A percentile compares a stretch with the other conserved stretches of the same genome.
phyloP scores from a whole-genome alignment of 495 filamentous ascomycete genomes.

The Ascodesmis nigricans region DNA sequence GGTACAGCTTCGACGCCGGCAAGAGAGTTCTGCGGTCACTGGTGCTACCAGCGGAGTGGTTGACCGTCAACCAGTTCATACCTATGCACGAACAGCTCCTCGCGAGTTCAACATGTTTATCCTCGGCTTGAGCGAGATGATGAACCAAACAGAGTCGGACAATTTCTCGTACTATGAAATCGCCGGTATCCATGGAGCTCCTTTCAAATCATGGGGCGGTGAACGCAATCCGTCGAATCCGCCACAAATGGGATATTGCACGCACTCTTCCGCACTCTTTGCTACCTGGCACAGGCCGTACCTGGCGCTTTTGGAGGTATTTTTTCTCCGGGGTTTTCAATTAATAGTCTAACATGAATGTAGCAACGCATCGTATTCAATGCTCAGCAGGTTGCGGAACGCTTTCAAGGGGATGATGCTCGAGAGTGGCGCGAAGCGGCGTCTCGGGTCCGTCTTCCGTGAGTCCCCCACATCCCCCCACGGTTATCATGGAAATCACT shows the following conservation, averaged over 20 bases:
- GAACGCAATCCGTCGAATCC: conserved; percentile 2
- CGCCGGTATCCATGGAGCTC: conserved; percentile 24
- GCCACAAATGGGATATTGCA: conserved; percentile 34
- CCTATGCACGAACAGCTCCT: conserved; percentile 7
- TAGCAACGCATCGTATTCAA: conserved; percentile 11
- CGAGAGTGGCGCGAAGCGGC: conserved; percentile 14
- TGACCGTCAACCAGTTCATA: conserved; percentile 2
- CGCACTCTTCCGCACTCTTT: conserved; percentile 43
- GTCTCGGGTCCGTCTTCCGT: conserved; percentile 13
- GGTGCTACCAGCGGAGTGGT: neutral
- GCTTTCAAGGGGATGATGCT: conserved; percentile 11
- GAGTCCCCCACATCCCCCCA: conserved; percentile 3
- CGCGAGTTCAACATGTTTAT: conserved; percentile 23
- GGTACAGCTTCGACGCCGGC: neutral
- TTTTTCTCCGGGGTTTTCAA: too few relatives aligned
- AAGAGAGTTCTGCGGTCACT: neutral
- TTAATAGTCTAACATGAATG: too few relatives aligned
- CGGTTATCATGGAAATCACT: conserved; percentile 3
- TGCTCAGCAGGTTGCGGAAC: conserved; percentile 8
- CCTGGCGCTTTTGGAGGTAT: conserved; percentile 43
- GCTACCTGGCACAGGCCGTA: conserved; percentile 54
- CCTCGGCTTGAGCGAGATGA: conserved; percentile 18
- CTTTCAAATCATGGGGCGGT: conserved; percentile 23
- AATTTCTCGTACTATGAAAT: conserved; percentile 23
- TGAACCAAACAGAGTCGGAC: conserved; percentile 9